Evolutionary conservation across 148 eudicot species (phyloP), one percentile per base, ranked within the genome.

Genomic region (Fagopyrum homotropicum): DNA sequence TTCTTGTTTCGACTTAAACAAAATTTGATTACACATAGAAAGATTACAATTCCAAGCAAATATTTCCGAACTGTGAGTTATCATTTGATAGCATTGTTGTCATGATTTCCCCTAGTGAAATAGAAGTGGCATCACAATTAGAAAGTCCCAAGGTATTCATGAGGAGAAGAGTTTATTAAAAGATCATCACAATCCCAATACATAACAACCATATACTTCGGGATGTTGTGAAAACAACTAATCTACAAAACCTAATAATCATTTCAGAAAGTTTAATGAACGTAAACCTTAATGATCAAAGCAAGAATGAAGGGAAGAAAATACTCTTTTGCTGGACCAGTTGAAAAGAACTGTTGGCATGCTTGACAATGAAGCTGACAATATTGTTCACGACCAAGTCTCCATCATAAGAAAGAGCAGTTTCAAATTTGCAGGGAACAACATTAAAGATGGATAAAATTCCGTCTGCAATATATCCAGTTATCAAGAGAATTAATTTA

Each of bases 341-440:
- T 80, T 82, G 79, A 35, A 73, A 75, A 29, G 85, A 82, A 71
- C 46, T 86, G 75, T 83, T 84, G 57, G 91, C 95, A 75, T 86
- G 82, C 75, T 81, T 80, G 66, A 82, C 80, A 70, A 93, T 73
- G 82, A 93, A 93, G 74, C 85, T 86, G 70, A 93, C 77, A 35
- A 93, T 81, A 75, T 89, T 87, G 47, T 79, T 74, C 61, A 89
- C 97, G 47, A 83, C 50, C 77, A 87, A 73, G 66, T 91, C 88
- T 76, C 98, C 97, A 61, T 85, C 84, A 76, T 89, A 93, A 72
- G 83, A 60, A 45, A 93, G 74, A 69, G 87, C 84, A 45, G 76
- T 85, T 93, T 89, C 77, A 77, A 81, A 72, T 84, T 86, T 4
- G 91, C 97, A 52, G 97, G 97, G 81, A 85, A 91, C 77, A 93